Evolutionary conservation across 306 rosid genomes (phyloP).

Genomic region (Rubus idaeus): DNA sequence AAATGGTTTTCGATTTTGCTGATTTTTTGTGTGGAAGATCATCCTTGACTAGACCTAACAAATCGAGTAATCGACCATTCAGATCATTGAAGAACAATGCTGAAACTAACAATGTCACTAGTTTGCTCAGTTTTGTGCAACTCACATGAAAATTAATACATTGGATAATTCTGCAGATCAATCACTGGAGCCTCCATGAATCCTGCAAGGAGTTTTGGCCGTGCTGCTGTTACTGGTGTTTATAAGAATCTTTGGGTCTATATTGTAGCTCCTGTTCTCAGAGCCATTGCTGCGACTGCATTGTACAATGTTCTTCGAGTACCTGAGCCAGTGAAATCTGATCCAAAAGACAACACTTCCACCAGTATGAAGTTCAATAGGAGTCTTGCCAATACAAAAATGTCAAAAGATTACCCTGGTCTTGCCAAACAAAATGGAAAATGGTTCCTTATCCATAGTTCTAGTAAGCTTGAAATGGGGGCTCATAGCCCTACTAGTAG

Average conservation of each 20-base stretch:
- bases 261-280: slow-evolving; percentile 31
- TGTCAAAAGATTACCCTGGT: too few species aligned
- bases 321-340: slow-evolving; percentile 22
- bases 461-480: background rate
- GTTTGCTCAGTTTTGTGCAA: background rate
- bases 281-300: slow-evolving; percentile 38
- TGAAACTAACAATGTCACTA: background rate
- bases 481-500: background rate
- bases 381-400: background rate
- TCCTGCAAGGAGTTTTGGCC: slow-evolving; percentile 62
- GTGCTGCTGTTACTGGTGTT: slow-evolving; percentile 32
- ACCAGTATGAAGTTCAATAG: background rate
- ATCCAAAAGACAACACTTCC: slow-evolving; percentile 16
- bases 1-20: too few species aligned
- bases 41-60: too few species aligned
- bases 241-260: slow-evolving; percentile 40
- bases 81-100: background rate
- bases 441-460: background rate
- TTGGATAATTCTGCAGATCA: slow-evolving; percentile 35
- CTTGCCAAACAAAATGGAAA: slow-evolving; percentile 3
- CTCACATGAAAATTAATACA: background rate
- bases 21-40: too few species aligned
- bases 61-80: background rate
- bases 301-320: slow-evolving; percentile 34
- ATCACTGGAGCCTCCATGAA: slow-evolving; percentile 57